phyloP scores from a whole-genome alignment of 1,139 yeast genomes.

The Tardiomyces digboiensis region DNA sequence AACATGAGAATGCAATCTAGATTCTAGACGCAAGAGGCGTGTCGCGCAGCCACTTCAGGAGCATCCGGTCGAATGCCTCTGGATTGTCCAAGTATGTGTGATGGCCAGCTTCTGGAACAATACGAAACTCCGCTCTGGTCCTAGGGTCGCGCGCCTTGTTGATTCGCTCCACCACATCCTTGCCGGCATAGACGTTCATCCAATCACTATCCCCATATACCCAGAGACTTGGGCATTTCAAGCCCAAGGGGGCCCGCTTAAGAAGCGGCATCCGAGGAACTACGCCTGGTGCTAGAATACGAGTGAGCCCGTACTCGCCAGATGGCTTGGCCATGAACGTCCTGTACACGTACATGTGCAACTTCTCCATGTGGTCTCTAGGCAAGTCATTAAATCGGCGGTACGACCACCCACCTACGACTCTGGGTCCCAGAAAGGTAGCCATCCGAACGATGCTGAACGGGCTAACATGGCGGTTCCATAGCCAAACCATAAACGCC shows the following conservation, averaged over 20 bases:
- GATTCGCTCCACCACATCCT: slow-evolving; percentile 35
- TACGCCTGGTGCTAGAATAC: slow-evolving; percentile 64
- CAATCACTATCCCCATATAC: slow-evolving; percentile 81
- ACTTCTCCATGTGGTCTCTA: slow-evolving; percentile 13
- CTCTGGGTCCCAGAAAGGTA: slow-evolving; percentile 32
- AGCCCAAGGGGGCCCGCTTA: slow-evolving; percentile 43
- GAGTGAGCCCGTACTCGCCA: slow-evolving; percentile 57
- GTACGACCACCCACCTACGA: slow-evolving; percentile 32
- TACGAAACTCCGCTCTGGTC: slow-evolving; percentile 34
- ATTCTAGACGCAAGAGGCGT: too few relatives aligned
- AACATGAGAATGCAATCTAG: too few relatives aligned
- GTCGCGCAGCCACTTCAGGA: neutral
- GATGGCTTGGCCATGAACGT: slow-evolving; percentile 50
- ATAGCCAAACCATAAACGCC: slow-evolving; percentile 17
- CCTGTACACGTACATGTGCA: slow-evolving; percentile 52
- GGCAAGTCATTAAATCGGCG: slow-evolving; percentile 28
- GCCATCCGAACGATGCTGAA: slow-evolving; percentile 29
- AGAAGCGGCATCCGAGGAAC: slow-evolving; percentile 65
- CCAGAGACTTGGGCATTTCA: slow-evolving; percentile 41
- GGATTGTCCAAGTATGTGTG: slow-evolving; percentile 74
- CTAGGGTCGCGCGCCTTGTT: slow-evolving; percentile 18
- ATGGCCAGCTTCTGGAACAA: slow-evolving; percentile 59
- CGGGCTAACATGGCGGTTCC: slow-evolving; percentile 33
- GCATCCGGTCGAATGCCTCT: slow-evolving; percentile 32
- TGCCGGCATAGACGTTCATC: slow-evolving; percentile 75